Evolutionary conservation across 768 basidiomycete genomes (phyloP), one percentile per base, ranked within the genome.

Genomic region (Myochromella boudieri): DNA sequence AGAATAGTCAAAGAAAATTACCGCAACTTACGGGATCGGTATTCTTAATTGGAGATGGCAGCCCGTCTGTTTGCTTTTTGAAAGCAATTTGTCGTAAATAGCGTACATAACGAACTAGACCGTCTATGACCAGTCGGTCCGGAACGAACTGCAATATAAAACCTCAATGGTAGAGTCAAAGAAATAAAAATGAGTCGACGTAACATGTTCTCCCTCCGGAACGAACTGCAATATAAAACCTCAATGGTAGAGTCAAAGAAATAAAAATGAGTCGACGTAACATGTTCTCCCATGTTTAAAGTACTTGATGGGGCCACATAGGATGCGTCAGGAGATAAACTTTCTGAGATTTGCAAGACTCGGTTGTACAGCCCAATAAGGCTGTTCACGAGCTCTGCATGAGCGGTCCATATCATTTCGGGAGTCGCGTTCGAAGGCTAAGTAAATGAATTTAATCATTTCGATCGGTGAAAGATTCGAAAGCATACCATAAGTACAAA

Each of bases 11-110:
- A 20, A 25, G 12, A 10, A 18, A 15, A 21, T 2, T 11, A 9
- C 6, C 4, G 31, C 6, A 18, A 29, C 44, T 25, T 24, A 51
- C 49, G 12, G 24, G 17, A 40, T 32, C n/a, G 4, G 15, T 18
- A 18, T 44, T 34, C 21, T 17, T 45, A 20, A 33, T 9, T 32
- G 52, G 55, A 5, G 45, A 15, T 4, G 52, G 49, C 8, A 56
- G 37, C 8, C 24, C 21, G 22, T 26, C 26, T 17, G 46, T n/a
- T 24, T 36, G 21, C 3, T 53, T 25, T 18, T 37, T 31, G 25
- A 56, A 48, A 6, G 47, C n/a, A 27, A 12, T 12, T 8, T 17
- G 37, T 26, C 55, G 48, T 12, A 14, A 2, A 11, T 8, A 17
- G 22, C 26, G 31, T 22, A 37, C 21, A 15, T 26, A 36, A 22